A percentile compares a stretch with the other conserved stretches of the same genome.
Evolutionary conservation across 371 early-diverging fungal species (phyloP).

Genomic region (Rhizopus arrhizus): DNA sequence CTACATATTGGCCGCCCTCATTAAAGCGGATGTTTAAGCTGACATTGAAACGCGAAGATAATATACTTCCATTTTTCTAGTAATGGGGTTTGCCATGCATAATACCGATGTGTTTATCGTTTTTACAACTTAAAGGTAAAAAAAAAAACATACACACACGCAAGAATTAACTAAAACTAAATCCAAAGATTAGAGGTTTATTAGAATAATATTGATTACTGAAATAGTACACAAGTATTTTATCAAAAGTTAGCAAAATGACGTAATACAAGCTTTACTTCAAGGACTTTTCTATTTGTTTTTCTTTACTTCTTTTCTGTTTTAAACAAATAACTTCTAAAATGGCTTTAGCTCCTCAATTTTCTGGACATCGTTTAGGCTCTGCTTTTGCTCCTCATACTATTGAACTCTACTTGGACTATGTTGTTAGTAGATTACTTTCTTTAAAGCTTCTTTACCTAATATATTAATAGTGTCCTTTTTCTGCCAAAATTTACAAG

Average conservation of each 20-base stretch:
- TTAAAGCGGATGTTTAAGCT: no score
- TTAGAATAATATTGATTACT: background rate
- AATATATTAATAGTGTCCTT: slow-evolving; percentile 53
- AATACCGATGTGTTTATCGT: no score
- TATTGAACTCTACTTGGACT: slow-evolving; percentile 69
- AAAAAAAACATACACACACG: no score
- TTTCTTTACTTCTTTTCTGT: background rate
- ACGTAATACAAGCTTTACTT: background rate
- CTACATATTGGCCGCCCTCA: no score
- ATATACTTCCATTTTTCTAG: no score
- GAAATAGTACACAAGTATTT: background rate
- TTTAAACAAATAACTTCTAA: slow-evolving; percentile 1
- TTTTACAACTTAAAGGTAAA: no score
- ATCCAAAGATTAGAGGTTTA: no score
- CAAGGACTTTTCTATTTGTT: background rate
- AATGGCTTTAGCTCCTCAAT: slow-evolving; percentile 57
- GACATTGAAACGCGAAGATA: no score
- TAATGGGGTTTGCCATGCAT: no score
- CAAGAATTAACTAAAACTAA: no score
- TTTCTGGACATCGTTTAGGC: slow-evolving; percentile 63
- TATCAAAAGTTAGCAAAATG: background rate
- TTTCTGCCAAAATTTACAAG: slow-evolving; percentile 63
- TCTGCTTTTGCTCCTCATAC: slow-evolving; percentile 53
- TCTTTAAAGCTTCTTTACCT: background rate
- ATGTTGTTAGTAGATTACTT: slow-evolving; percentile 51